A percentile compares a stretch with the other conserved stretches of the same genome.
Evolutionary conservation across 768 basidiomycete genomes (phyloP).

Genomic region (Cystofilobasidium capitatum): DNA sequence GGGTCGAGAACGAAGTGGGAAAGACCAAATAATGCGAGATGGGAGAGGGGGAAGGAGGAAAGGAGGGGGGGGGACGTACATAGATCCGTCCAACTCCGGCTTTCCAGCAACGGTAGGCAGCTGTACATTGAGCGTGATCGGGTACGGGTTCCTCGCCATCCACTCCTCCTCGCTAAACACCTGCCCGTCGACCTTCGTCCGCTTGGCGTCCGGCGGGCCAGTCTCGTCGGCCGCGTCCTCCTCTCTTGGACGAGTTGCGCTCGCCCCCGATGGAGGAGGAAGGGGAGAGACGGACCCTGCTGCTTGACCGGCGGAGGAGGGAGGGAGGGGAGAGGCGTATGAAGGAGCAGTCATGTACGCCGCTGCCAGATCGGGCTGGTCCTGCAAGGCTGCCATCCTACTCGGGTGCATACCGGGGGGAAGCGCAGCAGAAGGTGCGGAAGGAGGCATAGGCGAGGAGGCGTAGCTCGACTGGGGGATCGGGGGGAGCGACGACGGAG

Average conservation of each 20-base stretch:
- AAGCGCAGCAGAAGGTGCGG: background rate
- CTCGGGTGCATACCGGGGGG: constrained; percentile 51
- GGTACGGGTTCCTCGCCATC: constrained; percentile 82
- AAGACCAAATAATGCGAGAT: background rate
- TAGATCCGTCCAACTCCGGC: constrained; percentile 68
- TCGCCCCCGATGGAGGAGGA: constrained; percentile 47
- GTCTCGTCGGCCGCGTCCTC: constrained; percentile 69
- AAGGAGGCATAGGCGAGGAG: background rate
- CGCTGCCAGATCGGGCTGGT: background rate
- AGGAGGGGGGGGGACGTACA: background rate
- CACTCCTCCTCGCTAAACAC: constrained; percentile 53
- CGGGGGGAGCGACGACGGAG: background rate
- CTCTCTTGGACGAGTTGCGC: constrained; percentile 38
- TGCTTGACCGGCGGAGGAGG: background rate
- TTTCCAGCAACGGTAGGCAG: constrained; percentile 71
- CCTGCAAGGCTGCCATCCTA: constrained; percentile 54
- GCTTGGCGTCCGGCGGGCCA: constrained; percentile 69
- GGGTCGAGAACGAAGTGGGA: background rate
- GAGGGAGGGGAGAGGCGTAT: background rate
- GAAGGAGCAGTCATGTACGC: background rate
- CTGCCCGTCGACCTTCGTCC: constrained; percentile 74
- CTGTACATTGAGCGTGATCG: constrained; percentile 75
- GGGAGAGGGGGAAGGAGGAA: background rate
- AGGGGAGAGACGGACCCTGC: constrained; percentile 6
- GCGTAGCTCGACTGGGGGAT: background rate